phyloP scores from a whole-genome alignment of 345 rosid genomes.

The Eutrema yunnanense region DNA sequence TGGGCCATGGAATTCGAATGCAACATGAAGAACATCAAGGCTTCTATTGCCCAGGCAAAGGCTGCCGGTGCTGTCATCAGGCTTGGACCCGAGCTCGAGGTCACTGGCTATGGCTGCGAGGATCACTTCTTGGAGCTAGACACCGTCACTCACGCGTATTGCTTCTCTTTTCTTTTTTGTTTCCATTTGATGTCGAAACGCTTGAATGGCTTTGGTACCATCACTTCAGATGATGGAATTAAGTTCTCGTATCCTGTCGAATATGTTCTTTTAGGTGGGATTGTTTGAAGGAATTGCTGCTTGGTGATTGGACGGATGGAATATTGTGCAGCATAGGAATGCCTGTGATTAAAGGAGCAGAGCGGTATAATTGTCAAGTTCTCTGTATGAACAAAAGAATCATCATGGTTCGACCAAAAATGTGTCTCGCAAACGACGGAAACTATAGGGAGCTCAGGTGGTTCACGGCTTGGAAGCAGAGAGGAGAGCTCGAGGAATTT shows the following conservation, averaged over 20 bases:
- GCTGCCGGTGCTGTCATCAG: slow-evolving; percentile 73
- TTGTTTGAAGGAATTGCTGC: slow-evolving; percentile 76
- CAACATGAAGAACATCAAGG: slow-evolving; percentile 72
- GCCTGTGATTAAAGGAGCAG: slow-evolving; percentile 87
- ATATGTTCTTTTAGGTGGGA: slow-evolving; percentile 63
- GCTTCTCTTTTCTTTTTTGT: neutral
- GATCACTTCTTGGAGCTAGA: slow-evolving; percentile 96
- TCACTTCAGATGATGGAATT: neutral
- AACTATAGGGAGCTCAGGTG: slow-evolving; percentile 84
- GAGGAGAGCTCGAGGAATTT: slow-evolving; percentile 63
- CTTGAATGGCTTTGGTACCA: neutral
- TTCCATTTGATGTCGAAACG: neutral
- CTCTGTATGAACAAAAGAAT: slow-evolving; percentile 75
- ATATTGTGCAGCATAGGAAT: slow-evolving; percentile 92
- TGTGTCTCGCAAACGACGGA: slow-evolving; percentile 95
- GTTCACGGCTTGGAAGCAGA: slow-evolving; percentile 89
- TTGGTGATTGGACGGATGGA: slow-evolving; percentile 80
- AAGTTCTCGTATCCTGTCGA: neutral
- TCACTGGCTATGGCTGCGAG: slow-evolving; percentile 98
- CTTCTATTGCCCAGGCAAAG: slow-evolving; percentile 61
- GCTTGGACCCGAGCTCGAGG: slow-evolving; percentile 96
- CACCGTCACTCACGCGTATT: slow-evolving; percentile 71
- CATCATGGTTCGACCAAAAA: slow-evolving; percentile 83
- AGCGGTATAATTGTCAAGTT: slow-evolving; percentile 91
- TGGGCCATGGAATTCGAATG: slow-evolving; percentile 95